Base-by-base conservation (phyloP, 2,329 filamentous ascomycete genomes). In the Pseudogymnoascus sp. region DNA sequence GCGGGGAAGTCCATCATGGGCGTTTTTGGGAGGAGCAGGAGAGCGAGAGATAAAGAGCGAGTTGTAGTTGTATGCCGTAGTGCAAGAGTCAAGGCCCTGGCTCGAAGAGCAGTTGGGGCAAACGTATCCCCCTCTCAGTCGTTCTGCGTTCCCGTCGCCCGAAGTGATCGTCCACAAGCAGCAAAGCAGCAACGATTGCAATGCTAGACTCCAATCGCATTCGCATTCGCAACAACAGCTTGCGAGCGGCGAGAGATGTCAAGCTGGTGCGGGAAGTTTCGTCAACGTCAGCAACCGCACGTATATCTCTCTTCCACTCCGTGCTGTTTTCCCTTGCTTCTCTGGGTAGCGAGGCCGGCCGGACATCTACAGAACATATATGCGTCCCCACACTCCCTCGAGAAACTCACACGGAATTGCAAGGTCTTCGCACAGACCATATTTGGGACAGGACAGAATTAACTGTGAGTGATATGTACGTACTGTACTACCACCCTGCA, bases 301-400 rank as follows among this genome's bases (percentile, higher is more conserved):
- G 41, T 47, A 53, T 53, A 33, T 33, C 43, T 53, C 25, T 53
- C 43, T 33, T 33, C 28, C 25, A 9, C n/a, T 53, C 25, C 6
- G 25, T 6, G 6, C n/a, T 33, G 43, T 33, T 53, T 33, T 53
- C 28, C 43, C 43, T 53, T 33, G 43, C 9, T 53, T 53, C 43
- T 18, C 25, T 33, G n/a, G 1, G 28, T 18, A 53, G 43, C 25
- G 25, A 25, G n/a, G 25, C n/a, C 2, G 18, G 28, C 43, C n/a
- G 43, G 43, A 53, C 28, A 53, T 53, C 25, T 53, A 18, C n/a
- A 53, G 43, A 53, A 33, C 43, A 53, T 53, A 53, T 53, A 53
- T 53, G 43, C 43, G 43, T 53, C 43, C 9, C 43, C 43, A 53
- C 43, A 53, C 3, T 53, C 43, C 8, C n/a, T 33, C 25, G 6